These are phyloP conservation scores for Crataegus laevigata DNA, from an alignment of 306 rosid genomes.

Conservation along the genomic window DNA sequence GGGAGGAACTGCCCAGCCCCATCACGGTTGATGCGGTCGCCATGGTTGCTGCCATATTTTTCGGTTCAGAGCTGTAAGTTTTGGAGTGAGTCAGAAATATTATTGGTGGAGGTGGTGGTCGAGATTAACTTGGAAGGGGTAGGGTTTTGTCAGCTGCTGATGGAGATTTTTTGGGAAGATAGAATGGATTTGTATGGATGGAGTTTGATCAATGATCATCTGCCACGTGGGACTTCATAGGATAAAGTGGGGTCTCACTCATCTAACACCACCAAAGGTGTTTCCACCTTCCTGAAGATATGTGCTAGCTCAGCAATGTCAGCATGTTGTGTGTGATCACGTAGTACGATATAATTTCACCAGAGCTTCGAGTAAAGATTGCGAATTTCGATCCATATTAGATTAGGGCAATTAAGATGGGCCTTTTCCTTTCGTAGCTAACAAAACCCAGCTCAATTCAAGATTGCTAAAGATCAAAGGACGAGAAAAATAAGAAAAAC, in stretches of 20 bases:
- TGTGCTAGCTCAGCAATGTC: neutral
- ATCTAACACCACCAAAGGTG: neutral
- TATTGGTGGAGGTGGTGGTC: constrained; percentile 8
- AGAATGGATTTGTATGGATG: constrained; percentile 37
- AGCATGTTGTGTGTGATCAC: neutral
- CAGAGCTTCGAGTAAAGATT: too few species aligned
- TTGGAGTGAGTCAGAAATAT: neutral
- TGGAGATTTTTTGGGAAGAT: constrained; percentile 19
- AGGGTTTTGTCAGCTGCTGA: constrained; percentile 2
- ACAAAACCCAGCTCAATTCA: neutral
- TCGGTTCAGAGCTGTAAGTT: neutral
- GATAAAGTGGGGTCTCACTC: constrained; percentile 61
- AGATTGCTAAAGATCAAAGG: neutral
- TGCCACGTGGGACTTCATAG: constrained; percentile 40
- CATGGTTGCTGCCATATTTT: constrained; percentile 55
- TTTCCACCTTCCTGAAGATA: neutral
- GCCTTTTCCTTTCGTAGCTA: neutral
- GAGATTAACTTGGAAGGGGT: neutral
- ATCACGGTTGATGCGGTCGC: constrained; percentile 49
- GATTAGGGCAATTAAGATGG: neutral
- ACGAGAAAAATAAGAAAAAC: neutral
- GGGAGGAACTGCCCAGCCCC: constrained; percentile 48
- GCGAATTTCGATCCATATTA: neutral
- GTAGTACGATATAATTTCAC: neutral
- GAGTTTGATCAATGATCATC: constrained; percentile 34